Conservation (phyloP, 2,329 filamentous ascomycete genomes). For the Plenodomus tracheiphilus region DNA sequence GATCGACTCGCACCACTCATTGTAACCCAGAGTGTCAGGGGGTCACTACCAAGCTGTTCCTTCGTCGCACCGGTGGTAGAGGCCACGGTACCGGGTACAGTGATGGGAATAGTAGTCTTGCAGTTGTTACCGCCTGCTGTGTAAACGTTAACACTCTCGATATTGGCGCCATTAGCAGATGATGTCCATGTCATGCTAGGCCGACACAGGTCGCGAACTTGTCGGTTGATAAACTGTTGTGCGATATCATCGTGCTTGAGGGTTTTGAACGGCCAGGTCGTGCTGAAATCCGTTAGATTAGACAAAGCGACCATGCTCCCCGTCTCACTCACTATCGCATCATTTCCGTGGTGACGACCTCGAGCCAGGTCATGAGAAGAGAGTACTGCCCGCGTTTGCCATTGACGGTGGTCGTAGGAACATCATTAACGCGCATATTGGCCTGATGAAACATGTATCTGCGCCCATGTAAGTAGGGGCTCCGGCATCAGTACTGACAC, state of each 20-base stretch:
- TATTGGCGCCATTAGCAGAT: constrained; percentile 47
- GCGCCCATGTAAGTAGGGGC: constrained; percentile 5
- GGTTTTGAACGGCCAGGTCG: constrained; percentile 57
- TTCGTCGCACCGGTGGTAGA: constrained; percentile 50
- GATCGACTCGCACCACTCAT: constrained; percentile 42
- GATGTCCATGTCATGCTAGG: constrained; percentile 55
- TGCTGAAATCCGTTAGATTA: constrained; percentile 22
- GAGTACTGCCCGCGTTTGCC: constrained; percentile 53
- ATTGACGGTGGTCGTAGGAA: constrained; percentile 53
- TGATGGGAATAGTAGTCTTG: constrained; percentile 57
- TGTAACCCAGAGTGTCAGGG: constrained; percentile 45
- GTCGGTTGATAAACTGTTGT: constrained; percentile 56
- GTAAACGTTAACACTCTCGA: constrained; percentile 56
- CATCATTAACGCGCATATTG: constrained; percentile 58
- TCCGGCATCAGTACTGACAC: background rate
- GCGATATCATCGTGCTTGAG: constrained; percentile 61
- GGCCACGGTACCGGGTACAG: constrained; percentile 53
- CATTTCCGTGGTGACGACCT: constrained; percentile 58
- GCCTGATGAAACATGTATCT: constrained; percentile 68
- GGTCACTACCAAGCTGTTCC: constrained; percentile 58
- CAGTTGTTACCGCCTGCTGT: constrained; percentile 55
- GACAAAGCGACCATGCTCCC: background rate
- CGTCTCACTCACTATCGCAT: constrained; percentile 47
- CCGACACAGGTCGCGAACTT: constrained; percentile 57
- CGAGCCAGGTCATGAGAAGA: constrained; percentile 62